Base-by-base conservation (phyloP, 768 basidiomycete genomes). In the Dendrothele bispora region DNA sequence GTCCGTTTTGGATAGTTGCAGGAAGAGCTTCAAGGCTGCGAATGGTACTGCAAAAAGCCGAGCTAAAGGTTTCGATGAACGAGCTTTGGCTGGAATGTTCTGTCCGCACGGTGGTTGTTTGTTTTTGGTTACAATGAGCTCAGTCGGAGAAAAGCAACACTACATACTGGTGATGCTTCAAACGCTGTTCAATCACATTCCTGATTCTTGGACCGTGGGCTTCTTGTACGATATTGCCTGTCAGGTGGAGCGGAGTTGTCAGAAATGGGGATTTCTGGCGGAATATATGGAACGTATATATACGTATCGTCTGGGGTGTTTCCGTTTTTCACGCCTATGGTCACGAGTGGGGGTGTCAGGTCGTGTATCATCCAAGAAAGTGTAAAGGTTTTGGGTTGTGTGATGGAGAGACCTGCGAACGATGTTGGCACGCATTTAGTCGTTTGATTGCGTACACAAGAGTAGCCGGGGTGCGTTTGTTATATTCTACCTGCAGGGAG, bases 321-420 rank as follows among this genome's bases (percentile, higher is more conserved):
- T 62, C 65, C 0, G 62, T 69, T 1, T 68, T 73, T 51, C 71
- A 74, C 59, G 66, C 67, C 0, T 73, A 67, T 49, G 67, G 70
- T 2, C 72, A 74, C 46, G 61, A 67, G 29, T 72, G 71, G 70
- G 54, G 63, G 10, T 71, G 69, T 46, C 67, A 70, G 35, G 18
- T 70, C 2, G 49, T 65, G 5, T 72, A 62, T 52, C 64, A 72
- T 45, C 72, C 70, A 3, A 47, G 66, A 3, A 62, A 66, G 29
- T 26, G 25, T 26, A 26, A 48, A 18, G 61, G 58, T 11, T 56
- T 63, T 30, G 57, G 64, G 1, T 40, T 61, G 7, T 50, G 55
- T 11, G 61, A 65, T 41, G 64, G 64, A 14, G 60, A 65, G 36
- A 61, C 61, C 5, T 55, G 59, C 30, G 59, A 66, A 38, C 18